Percentiles rank a stretch among this genome's conserved stretches.
Evolutionary conservation across 1,139 yeast genomes (phyloP).

Genomic region (Suhomyces kunorum): DNA sequence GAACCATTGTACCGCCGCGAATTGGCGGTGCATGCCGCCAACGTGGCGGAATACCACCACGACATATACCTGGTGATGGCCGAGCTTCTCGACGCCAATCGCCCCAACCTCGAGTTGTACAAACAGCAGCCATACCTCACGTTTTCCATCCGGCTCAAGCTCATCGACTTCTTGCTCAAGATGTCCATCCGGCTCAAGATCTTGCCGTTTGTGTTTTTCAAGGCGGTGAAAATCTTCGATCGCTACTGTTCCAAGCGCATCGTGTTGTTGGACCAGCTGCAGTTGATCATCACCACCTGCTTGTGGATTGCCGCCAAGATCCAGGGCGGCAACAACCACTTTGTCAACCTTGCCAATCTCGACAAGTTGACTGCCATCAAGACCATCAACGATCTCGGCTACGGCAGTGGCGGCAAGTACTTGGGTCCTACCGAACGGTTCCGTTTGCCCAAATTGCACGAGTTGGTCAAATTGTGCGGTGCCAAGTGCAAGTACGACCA

Average conservation of each 20-base stretch:
- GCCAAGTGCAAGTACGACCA: conserved; percentile 57
- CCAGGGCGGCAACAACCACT: conserved; percentile 71
- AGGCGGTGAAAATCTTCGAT: conserved; percentile 60
- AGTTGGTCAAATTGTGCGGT: conserved; percentile 62
- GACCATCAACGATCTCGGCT: conserved; percentile 46
- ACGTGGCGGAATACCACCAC: conserved; percentile 52
- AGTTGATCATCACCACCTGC: conserved; percentile 65
- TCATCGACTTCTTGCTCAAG: conserved; percentile 59
- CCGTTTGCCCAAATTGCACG: conserved; percentile 63
- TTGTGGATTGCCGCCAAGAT: conserved; percentile 66
- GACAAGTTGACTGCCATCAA: conserved; percentile 33
- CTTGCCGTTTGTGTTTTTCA: conserved; percentile 59
- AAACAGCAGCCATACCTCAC: conserved; percentile 66
- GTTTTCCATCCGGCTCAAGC: conserved; percentile 48
- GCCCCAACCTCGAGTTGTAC: conserved; percentile 56
- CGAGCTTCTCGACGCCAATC: conserved; percentile 30
- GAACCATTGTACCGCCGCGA: conserved; percentile 52
- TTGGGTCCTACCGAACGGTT: conserved; percentile 68
- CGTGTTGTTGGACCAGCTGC: conserved; percentile 61
- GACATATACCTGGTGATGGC: conserved; percentile 50
- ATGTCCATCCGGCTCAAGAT: conserved; percentile 60
- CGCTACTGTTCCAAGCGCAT: conserved; percentile 67
- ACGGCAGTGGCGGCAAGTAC: conserved; percentile 58
- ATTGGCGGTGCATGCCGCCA: conserved; percentile 45
- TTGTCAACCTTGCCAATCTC: conserved; percentile 48